Evolutionary conservation across 2,329 filamentous ascomycete genomes (phyloP), one percentile per base, ranked within the genome.

Genomic region (Epichloe coenophiala): DNA sequence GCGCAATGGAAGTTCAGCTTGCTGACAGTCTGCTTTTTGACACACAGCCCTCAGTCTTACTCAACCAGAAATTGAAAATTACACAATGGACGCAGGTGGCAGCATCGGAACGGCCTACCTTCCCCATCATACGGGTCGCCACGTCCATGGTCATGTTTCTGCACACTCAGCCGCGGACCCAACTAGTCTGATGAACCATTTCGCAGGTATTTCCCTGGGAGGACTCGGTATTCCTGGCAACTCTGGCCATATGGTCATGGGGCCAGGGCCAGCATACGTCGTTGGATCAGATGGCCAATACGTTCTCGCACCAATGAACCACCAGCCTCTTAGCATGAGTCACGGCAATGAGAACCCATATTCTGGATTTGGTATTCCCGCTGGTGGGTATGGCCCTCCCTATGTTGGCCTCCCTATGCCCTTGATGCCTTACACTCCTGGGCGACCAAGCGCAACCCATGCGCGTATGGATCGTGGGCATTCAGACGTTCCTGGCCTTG

Each of bases 401-500:
- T 71, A 67, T 57, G 63, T 66, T 52, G 64, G 61, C 48, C 56
- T 65, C 55, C 65, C 64, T 15, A 58, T 67, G 47, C 62, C 66
- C 9, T 61, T 75, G 40, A 61, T 76, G 58, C 76, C 76, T 3
- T 77, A 71, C 60, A 77, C 75, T 12, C 74, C 77, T 19, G 74
- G 71, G n/a, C 74, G 76, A 17, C 61, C 71, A 35, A 63, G 67
- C 35, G 62, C 65, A 7, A 62, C 68, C 17, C 68, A 71, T 40
- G 70, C 74, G 53, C 75, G 73, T 35, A 64, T 70, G 46, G 72
- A 76, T 36, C 68, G 66, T 58, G 66, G 63, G 13, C 71, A 72
- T 47, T 70, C 72, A 31, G 76, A 83, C 37, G 75, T 83, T 48
- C 81, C 80, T 17, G 76, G 71, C 35, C 69, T 84, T 33, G 80